A percentile compares a stretch with the other conserved stretches of the same genome.
These are phyloP conservation scores for Coniochaeta sp. DNA, from an alignment of 2,329 filamentous ascomycete genomes.

Conservation along the genomic window DNA sequence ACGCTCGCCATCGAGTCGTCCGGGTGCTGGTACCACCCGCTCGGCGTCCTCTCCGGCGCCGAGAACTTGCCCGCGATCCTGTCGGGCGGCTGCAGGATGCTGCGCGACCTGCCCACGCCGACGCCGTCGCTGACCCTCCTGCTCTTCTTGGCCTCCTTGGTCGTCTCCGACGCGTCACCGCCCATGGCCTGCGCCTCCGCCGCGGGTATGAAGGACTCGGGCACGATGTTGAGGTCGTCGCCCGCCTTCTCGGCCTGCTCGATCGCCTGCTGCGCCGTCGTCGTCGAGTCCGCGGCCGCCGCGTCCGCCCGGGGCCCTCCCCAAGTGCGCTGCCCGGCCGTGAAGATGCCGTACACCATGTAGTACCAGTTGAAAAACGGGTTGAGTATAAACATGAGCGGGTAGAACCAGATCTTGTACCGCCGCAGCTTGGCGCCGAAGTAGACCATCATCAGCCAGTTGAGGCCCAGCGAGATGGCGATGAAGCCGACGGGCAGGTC, in stretches of 20 bases:
- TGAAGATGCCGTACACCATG: conserved; percentile 96
- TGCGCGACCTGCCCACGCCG: conserved; percentile 38
- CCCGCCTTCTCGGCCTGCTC: conserved; percentile 71
- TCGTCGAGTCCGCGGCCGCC: conserved; percentile 66
- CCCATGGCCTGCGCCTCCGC: conserved; percentile 31
- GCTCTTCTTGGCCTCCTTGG: conserved; percentile 11
- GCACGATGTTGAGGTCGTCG: conserved; percentile 84
- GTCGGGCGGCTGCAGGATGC: conserved; percentile 63
- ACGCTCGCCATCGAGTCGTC: conserved; percentile 59
- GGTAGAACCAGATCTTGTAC: conserved; percentile 93
- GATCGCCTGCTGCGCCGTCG: conserved; percentile 75
- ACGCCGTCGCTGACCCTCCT: conserved; percentile 12
- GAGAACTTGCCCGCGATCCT: conserved; percentile 74
- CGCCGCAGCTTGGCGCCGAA: conserved; percentile 81
- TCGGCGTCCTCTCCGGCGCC: conserved; percentile 58
- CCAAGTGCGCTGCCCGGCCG: conserved; percentile 90
- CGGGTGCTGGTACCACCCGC: conserved; percentile 61
- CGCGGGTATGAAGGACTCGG: conserved; percentile 70
- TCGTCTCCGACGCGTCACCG: conserved; percentile 17
- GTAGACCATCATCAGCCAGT: conserved; percentile 94
- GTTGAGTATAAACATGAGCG: conserved; percentile 90
- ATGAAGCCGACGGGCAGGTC: conserved; percentile 91
- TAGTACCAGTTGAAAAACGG: conserved; percentile 98
- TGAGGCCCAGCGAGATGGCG: conserved; percentile 82
- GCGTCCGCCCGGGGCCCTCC: conserved; percentile 89